Evolutionary conservation across 345 rosid genomes (phyloP), one percentile per base, ranked within the genome.

Genomic region (Fremontodendron californicum): DNA sequence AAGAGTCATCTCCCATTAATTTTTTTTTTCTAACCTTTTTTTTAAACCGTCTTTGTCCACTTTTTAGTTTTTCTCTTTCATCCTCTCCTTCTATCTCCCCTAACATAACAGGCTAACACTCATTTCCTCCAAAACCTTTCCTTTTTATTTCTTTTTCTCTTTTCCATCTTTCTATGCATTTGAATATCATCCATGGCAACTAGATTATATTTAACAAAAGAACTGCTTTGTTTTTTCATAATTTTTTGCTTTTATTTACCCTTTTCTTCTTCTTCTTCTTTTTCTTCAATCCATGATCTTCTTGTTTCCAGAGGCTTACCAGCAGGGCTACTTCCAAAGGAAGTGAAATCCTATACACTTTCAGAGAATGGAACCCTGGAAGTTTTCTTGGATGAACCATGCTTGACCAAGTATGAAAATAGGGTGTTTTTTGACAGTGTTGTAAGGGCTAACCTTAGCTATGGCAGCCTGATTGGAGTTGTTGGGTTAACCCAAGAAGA

Each of bases 271-370:
- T 23, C 57, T 31, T 82, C 85, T 27, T 37, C 68, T 2, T 69
- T 63, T 27, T 83, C 86, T 42, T 80, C 92, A 55, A 79, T 94
- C 77, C 97, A 94, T 52, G 97, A 91, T 29, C 89, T 94, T 3
- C 97, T 94, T 11, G 86, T 87, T 71, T 87, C 97, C 35, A 86
- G 83, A 71, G 98, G 97, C n/a, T 80, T 94, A 57, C 98, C 98
- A 3, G 90, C 91, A 0, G 98, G 98, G 37, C 87, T 94, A 0
- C 77, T 94, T 19, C 98, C 98, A 0, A 87, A 85, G 77, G 96
- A 88, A 49, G 96, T 95, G 70, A 91, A 85, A 62, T 93, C 94
- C 33, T 95, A 83, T 84, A 72, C 80, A 6, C 79, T 95, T 40
- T 72, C 88, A 46, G 80, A 79, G 15, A 81, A 89, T 71, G 99